Conservation (phyloP, 2,329 filamentous ascomycete genomes). For the Aspergillus flavus region DNA sequence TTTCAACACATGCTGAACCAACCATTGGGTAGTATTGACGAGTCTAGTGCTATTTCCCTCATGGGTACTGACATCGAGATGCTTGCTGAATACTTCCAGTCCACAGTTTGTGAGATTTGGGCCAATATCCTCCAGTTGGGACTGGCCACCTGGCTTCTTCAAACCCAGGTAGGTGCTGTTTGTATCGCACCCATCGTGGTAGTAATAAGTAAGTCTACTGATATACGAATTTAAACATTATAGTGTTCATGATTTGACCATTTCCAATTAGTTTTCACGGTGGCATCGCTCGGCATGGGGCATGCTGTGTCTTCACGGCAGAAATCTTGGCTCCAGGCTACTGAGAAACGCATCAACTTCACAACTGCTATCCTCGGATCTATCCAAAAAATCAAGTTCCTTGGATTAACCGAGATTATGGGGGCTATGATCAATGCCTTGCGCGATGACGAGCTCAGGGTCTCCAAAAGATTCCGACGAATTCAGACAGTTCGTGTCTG, state of each 20-base stretch:
- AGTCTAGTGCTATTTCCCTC: conserved; percentile 26
- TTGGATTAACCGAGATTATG: conserved; percentile 30
- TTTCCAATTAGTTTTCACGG: conserved; percentile 4
- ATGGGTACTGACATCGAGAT: conserved; percentile 27
- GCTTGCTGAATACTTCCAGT: conserved; percentile 25
- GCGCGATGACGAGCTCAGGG: conserved; percentile 25
- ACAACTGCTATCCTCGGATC: conserved; percentile 43
- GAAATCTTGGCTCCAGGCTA: conserved; percentile 45
- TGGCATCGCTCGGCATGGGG: conserved; percentile 11
- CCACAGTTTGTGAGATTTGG: conserved; percentile 33
- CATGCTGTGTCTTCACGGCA: conserved; percentile 29
- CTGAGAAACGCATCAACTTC: conserved; percentile 45
- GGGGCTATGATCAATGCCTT: conserved; percentile 29
- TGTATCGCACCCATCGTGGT: conserved; percentile 28
- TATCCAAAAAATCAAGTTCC: conserved; percentile 48
- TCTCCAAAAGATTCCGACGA: conserved; percentile 25
- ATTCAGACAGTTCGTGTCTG: conserved; percentile 17
- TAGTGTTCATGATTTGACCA: not conserved
- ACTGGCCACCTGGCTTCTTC: conserved; percentile 36
- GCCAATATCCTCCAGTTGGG: conserved; percentile 39
- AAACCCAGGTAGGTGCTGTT: conserved; percentile 34
- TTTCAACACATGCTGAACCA: conserved; percentile 24
- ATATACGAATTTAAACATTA: not conserved
- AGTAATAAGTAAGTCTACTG: conserved; percentile 27
- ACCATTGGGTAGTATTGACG: conserved; percentile 21